These are phyloP conservation scores for Priceomyces melissophilus DNA, from an alignment of 805 yeast genomes.

Conservation along the genomic window DNA sequence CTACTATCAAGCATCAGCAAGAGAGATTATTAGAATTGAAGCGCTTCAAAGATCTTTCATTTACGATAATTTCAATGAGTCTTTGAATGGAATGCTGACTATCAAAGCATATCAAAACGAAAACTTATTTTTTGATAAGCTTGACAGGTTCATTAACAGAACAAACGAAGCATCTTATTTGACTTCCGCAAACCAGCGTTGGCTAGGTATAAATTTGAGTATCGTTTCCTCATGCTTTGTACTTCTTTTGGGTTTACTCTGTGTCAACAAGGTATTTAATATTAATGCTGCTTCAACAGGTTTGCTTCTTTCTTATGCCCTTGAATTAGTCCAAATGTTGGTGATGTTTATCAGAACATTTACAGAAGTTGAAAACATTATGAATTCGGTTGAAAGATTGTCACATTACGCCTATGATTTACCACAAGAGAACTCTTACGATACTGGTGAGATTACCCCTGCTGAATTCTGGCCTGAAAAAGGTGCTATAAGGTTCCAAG, in stretches of 20 bases:
- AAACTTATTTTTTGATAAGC: constrained; percentile 23
- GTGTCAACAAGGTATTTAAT: constrained; percentile 32
- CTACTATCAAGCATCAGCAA: constrained; percentile 34
- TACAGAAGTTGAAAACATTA: constrained; percentile 39
- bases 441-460: constrained; percentile 39
- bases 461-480: constrained; percentile 47
- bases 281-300: constrained; percentile 37
- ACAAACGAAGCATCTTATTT: constrained; percentile 38
- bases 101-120: constrained; percentile 32
- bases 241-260: constrained; percentile 27
- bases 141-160: constrained; percentile 22
- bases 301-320: constrained; percentile 32
- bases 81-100: constrained; percentile 34
- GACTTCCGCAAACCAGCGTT: constrained; percentile 35
- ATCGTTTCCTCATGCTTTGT: constrained; percentile 28
- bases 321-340: constrained; percentile 34
- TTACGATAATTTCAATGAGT: constrained; percentile 38
- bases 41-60: constrained; percentile 39
- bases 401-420: constrained; percentile 49
- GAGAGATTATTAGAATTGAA: constrained; percentile 39
- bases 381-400: constrained; percentile 39
- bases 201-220: constrained; percentile 34
- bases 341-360: constrained; percentile 31
- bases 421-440: constrained; percentile 66
- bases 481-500: constrained; percentile 46